A percentile compares a stretch with the other conserved stretches of the same genome.
Evolutionary conservation across 2,329 filamentous ascomycete genomes (phyloP).

Genomic region (Rhynchosporium agropyri): DNA sequence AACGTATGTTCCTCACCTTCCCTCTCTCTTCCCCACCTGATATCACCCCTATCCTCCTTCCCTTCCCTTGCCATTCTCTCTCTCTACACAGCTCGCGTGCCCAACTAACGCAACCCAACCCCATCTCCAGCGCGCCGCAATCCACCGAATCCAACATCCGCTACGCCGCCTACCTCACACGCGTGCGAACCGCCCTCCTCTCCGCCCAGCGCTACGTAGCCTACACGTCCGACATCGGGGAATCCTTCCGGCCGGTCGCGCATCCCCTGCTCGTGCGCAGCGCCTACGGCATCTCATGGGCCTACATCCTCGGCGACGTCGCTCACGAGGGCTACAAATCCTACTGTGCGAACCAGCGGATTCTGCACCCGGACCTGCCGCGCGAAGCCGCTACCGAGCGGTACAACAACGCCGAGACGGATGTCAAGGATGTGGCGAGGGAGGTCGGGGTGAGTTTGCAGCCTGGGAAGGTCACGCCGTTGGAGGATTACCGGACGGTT

Average conservation of each 20-base stretch:
- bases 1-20: constrained; percentile 60
- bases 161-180: constrained; percentile 89
- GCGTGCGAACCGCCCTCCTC: constrained; percentile 82
- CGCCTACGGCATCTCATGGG: constrained; percentile 91
- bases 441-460: constrained; percentile 25
- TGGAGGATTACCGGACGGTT: constrained; percentile 89
- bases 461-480: constrained; percentile 61
- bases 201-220: constrained; percentile 95
- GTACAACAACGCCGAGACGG: constrained; percentile 40
- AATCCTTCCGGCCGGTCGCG: constrained; percentile 91
- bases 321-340: constrained; percentile 93
- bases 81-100: constrained; percentile 5
- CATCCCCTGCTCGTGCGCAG: constrained; percentile 79
- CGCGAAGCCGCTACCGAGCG: constrained; percentile 38
- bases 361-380: constrained; percentile 67
- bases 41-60: background rate
- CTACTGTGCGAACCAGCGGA: constrained; percentile 81
- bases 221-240: constrained; percentile 95
- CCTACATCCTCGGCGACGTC: constrained; percentile 89
- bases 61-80: too few relatives aligned
- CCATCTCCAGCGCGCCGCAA: constrained; percentile 61
- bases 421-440: constrained; percentile 22
- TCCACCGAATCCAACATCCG: constrained; percentile 84
- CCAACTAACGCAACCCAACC: constrained; percentile 8
- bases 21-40: constrained; percentile 9